Percentiles rank a stretch among this genome's conserved stretches.
Conservation (phyloP, 345 rosid species). For the Citrus sp. region DNA sequence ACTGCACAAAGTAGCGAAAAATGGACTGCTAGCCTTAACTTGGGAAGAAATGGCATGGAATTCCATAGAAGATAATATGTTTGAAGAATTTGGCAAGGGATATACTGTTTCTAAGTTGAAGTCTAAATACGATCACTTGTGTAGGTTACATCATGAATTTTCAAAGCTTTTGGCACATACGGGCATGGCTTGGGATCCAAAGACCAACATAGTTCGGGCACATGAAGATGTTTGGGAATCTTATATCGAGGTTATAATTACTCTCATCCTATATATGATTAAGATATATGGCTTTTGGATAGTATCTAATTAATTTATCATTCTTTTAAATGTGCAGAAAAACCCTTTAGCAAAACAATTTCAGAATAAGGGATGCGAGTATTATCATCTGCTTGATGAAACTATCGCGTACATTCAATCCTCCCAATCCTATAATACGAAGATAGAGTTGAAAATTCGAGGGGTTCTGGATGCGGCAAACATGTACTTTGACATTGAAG, state of each 20-base stretch:
- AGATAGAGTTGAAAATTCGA: too few relatives aligned
- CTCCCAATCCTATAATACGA: too few relatives aligned
- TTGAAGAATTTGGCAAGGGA: not conserved
- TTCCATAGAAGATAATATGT: not conserved
- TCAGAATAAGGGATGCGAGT: not conserved
- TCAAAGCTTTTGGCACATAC: not conserved
- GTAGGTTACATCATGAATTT: not conserved
- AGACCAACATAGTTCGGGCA: not conserved
- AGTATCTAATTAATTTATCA: not conserved
- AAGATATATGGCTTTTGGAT: too few relatives aligned
- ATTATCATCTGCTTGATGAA: too few relatives aligned
- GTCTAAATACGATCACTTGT: not conserved
- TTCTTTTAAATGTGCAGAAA: not conserved
- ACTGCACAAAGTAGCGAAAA: not conserved
- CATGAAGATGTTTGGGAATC: not conserved
- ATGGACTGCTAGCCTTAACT: not conserved
- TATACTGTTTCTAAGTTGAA: not conserved
- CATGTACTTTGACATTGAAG: too few relatives aligned
- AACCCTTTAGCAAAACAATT: not conserved
- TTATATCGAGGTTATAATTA: not conserved
- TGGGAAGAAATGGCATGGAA: not conserved
- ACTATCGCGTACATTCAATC: too few relatives aligned
- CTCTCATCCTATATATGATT: too few relatives aligned
- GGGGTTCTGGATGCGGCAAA: too few relatives aligned
- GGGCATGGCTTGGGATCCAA: not conserved